These are phyloP conservation scores for Medicago arabica DNA, from an alignment of 306 rosid species.

Conservation along the genomic window DNA sequence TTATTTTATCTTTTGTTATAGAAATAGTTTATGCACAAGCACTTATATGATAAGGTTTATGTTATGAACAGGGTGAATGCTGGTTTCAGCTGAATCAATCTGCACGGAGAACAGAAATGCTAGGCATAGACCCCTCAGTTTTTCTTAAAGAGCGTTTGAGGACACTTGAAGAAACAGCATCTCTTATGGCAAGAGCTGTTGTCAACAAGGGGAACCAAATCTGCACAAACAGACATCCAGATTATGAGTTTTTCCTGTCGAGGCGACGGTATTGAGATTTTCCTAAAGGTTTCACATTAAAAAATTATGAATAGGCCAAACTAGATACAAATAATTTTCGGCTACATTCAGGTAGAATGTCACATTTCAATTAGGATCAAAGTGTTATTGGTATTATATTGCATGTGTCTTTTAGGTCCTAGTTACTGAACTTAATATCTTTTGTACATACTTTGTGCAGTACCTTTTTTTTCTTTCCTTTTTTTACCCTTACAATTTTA, in stretches of 20 bases:
- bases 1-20: not conserved
- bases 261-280: conserved; percentile 57
- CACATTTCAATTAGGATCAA: conserved; percentile 38
- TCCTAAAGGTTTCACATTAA: conserved; percentile 1
- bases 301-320: conserved; percentile 35
- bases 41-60: not conserved
- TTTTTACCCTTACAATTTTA: conserved; percentile 29
- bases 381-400: conserved; percentile 3
- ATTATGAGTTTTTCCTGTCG: conserved; percentile 79
- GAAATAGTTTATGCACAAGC: not conserved
- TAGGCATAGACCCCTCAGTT: conserved; percentile 46
- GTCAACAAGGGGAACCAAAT: conserved; percentile 60
- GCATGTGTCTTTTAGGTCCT: conserved; percentile 36
- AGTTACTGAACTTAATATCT: conserved; percentile 40
- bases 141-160: conserved; percentile 63
- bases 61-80: conserved; percentile 71
- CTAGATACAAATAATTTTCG: conserved; percentile 44
- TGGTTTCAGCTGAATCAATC: conserved; percentile 67
- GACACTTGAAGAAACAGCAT: conserved; percentile 77
- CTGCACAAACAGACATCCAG: conserved; percentile 69
- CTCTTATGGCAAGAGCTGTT: conserved; percentile 76
- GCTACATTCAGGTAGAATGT: conserved; percentile 44
- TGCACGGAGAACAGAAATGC: conserved; percentile 32
- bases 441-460: conserved; percentile 51
- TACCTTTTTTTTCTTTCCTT: not conserved